Evolutionary conservation across 2,329 filamentous ascomycete species (phyloP).

Genomic region (Phaeoacremonium minimum): DNA sequence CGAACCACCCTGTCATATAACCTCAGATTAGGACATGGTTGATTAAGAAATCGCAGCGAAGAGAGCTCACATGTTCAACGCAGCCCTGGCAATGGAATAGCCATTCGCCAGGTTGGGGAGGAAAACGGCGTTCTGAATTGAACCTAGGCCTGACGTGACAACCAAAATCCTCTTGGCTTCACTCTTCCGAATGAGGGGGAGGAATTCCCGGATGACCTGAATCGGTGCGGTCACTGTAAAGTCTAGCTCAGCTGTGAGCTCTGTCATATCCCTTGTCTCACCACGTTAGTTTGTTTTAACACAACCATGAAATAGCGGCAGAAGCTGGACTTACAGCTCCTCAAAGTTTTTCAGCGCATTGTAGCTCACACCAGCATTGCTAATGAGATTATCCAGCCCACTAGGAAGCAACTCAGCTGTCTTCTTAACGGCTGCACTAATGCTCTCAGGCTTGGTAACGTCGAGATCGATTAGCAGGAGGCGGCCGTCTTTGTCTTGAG

Average conservation of each 20-base stretch:
- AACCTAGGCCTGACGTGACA: slow-evolving; percentile 14
- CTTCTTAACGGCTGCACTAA: slow-evolving; percentile 10
- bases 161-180: slow-evolving; percentile 11
- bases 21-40: too few relatives aligned
- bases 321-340: slow-evolving; percentile 10
- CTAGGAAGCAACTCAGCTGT: slow-evolving; percentile 9
- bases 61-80: slow-evolving; percentile 14
- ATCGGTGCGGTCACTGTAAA: slow-evolving; percentile 6
- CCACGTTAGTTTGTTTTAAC: too few relatives aligned
- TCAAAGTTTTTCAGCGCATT: slow-evolving; percentile 9
- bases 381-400: slow-evolving; percentile 16
- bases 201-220: slow-evolving; percentile 10
- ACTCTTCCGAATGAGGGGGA: slow-evolving; percentile 14
- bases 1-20: too few relatives aligned
- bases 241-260: slow-evolving; percentile 4
- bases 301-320: not conserved
- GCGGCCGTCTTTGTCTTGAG: slow-evolving; percentile 3
- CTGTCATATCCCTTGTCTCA: slow-evolving; percentile 2
- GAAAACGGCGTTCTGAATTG: slow-evolving; percentile 7
- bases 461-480: slow-evolving; percentile 9
- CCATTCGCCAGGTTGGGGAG: slow-evolving; percentile 11
- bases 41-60: too few relatives aligned
- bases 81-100: slow-evolving; percentile 12
- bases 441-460: slow-evolving; percentile 6
- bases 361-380: slow-evolving; percentile 13